These are phyloP conservation scores for Akanthomyces dipterigenus DNA, from an alignment of 2,329 filamentous ascomycete species.

Conservation along the genomic window DNA sequence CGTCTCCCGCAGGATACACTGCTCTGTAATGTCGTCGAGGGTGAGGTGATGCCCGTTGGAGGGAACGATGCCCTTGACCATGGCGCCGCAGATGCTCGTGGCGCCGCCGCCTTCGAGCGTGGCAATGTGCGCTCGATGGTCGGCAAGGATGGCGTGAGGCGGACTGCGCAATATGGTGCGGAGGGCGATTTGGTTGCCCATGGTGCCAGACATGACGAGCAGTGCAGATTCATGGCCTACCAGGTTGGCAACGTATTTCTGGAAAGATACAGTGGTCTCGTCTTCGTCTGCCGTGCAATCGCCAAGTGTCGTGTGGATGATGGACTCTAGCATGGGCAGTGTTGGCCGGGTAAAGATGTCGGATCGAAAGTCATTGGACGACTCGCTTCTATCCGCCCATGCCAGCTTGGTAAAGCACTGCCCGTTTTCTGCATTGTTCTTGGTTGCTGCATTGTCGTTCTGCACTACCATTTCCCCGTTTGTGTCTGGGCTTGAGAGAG, in stretches of 20 bases:
- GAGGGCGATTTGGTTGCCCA: slow-evolving; percentile 79
- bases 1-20: slow-evolving; percentile 54
- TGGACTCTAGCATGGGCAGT: slow-evolving; percentile 10
- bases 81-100: slow-evolving; percentile 61
- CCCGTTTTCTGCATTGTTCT: not conserved
- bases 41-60: slow-evolving; percentile 65
- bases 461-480: not conserved
- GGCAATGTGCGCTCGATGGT: slow-evolving; percentile 68
- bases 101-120: slow-evolving; percentile 57
- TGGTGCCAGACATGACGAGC: slow-evolving; percentile 74
- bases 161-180: slow-evolving; percentile 65
- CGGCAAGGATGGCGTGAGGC: slow-evolving; percentile 67
- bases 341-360: slow-evolving; percentile 13
- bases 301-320: slow-evolving; percentile 5
- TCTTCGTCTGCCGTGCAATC: slow-evolving; percentile 13
- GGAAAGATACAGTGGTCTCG: slow-evolving; percentile 39
- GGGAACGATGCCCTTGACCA: slow-evolving; percentile 58
- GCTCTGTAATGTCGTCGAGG: slow-evolving; percentile 62
- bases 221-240: slow-evolving; percentile 64
- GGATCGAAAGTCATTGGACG: slow-evolving; percentile 5
- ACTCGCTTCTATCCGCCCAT: not conserved
- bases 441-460: not conserved
- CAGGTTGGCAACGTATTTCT: slow-evolving; percentile 60
- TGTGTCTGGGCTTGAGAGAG: not conserved
- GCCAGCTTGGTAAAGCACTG: not conserved